Conservation (phyloP, 1,284 basidiomycete genomes). For the Takashimella koratensis region DNA sequence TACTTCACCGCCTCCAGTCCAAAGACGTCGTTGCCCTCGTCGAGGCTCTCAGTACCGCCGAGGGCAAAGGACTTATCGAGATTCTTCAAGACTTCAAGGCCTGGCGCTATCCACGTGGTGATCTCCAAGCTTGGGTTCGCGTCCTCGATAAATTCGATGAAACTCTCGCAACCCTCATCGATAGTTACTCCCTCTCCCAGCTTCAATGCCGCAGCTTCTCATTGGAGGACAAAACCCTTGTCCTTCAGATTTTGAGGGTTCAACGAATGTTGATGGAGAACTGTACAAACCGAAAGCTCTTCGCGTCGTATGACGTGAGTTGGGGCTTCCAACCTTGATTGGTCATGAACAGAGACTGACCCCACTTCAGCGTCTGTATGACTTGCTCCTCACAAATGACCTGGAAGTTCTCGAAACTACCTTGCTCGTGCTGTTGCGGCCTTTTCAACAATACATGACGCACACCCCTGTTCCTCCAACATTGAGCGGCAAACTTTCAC, state of each 20-base stretch:
- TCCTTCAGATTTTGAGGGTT: constrained; percentile 82
- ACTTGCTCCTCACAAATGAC: constrained; percentile 82
- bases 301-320: constrained; percentile 91
- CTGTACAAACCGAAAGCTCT: constrained; percentile 96
- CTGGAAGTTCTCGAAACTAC: constrained; percentile 81
- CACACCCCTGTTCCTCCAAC: constrained; percentile 65
- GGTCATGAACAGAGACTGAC: constrained; percentile 8
- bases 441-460: constrained; percentile 89
- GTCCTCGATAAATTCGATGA: constrained; percentile 93
- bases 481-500: constrained; percentile 46
- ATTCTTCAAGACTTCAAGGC: constrained; percentile 21
- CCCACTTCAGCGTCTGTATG: constrained; percentile 85
- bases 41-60: constrained; percentile 22
- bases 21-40: constrained; percentile 40
- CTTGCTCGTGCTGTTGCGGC: constrained; percentile 81
- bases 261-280: constrained; percentile 90
- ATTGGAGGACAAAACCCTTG: constrained; percentile 66
- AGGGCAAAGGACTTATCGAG: constrained; percentile 26
- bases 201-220: constrained; percentile 78
- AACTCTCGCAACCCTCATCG: constrained; percentile 76
- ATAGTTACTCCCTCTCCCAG: constrained; percentile 59
- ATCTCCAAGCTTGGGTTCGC: constrained; percentile 93
- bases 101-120: constrained; percentile 96
- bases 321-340: background rate
- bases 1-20: background rate